Conservation (phyloP, 2,329 filamentous ascomycete species). For the Penicillium italicum region DNA sequence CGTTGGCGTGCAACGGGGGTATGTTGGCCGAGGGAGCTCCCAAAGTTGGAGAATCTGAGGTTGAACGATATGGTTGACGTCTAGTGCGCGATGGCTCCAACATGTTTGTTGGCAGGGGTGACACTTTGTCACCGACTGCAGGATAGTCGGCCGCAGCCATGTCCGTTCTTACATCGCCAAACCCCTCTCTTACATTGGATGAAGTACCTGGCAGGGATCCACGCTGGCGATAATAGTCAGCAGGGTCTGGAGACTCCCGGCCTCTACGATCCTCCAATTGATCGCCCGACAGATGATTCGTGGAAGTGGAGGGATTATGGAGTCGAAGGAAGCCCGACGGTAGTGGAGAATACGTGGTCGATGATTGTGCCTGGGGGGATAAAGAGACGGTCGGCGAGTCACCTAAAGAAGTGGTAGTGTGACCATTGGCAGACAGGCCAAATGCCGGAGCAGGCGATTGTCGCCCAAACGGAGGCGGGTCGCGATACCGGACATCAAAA, state of each 20-base stretch:
- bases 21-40: constrained; percentile 17
- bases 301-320: constrained; percentile 9
- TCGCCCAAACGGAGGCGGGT: constrained; percentile 30
- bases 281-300: constrained; percentile 22
- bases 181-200: constrained; percentile 25
- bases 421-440: constrained; percentile 11
- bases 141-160: constrained; percentile 19
- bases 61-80: constrained; percentile 30
- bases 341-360: constrained; percentile 28
- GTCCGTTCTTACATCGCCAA: constrained; percentile 18
- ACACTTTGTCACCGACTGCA: constrained; percentile 19
- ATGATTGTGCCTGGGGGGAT: constrained; percentile 19
- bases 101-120: constrained; percentile 28
- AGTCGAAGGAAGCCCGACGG: constrained; percentile 19
- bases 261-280: constrained; percentile 12
- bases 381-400: constrained; percentile 27
- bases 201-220: constrained; percentile 31
- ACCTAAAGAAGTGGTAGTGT: constrained; percentile 23
- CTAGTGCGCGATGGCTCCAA: constrained; percentile 21
- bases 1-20: constrained; percentile 10
- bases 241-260: constrained; percentile 43
- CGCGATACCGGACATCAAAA: constrained; percentile 34
- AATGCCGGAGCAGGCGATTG: constrained; percentile 29
- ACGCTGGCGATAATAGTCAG: constrained; percentile 51
- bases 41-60: constrained; percentile 30